Percentiles rank a stretch among this genome's conserved stretches.
These are phyloP conservation scores for Fusarium falciforme DNA, from an alignment of 2,329 filamentous ascomycete species.

Conservation along the genomic window DNA sequence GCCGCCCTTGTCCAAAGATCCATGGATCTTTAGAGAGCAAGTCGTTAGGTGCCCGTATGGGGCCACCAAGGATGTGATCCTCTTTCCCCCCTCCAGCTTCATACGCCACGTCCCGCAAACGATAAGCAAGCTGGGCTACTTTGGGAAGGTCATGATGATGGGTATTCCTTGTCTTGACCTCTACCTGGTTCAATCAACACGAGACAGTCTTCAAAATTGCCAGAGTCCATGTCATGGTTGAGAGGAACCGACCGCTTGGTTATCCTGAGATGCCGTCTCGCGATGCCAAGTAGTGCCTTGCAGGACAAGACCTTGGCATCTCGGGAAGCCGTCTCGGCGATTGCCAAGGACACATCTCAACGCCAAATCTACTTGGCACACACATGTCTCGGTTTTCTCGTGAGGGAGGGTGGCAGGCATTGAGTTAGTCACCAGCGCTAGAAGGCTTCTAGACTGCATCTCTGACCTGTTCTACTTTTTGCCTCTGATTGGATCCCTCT, in stretches of 20 bases:
- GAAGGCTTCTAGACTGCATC: slow-evolving; percentile 43
- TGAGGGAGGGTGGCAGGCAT: slow-evolving; percentile 10
- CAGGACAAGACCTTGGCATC: slow-evolving; percentile 39
- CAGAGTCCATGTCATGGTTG: neutral
- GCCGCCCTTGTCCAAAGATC: neutral
- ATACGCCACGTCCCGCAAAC: slow-evolving; percentile 21
- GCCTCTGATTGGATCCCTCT: slow-evolving; percentile 24
- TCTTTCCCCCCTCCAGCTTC: neutral
- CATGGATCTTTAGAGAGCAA: neutral
- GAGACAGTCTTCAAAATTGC: neutral
- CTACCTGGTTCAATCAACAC: slow-evolving; percentile 8
- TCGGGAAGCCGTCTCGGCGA: slow-evolving; percentile 35
- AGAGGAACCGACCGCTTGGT: neutral
- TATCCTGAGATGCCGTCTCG: neutral
- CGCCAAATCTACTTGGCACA: slow-evolving; percentile 15
- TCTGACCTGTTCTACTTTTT: neutral
- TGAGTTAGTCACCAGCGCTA: slow-evolving; percentile 25
- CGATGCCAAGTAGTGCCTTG: slow-evolving; percentile 17
- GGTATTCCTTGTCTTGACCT: neutral
- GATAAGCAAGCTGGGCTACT: slow-evolving; percentile 35
- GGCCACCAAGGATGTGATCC: neutral
- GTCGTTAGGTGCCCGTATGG: neutral
- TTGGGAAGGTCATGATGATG: slow-evolving; percentile 39
- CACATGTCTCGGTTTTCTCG: neutral
- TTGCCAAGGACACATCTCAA: slow-evolving; percentile 26